Base-by-base conservation (phyloP, 768 basidiomycete genomes). In the Boletus rex-veris region DNA sequence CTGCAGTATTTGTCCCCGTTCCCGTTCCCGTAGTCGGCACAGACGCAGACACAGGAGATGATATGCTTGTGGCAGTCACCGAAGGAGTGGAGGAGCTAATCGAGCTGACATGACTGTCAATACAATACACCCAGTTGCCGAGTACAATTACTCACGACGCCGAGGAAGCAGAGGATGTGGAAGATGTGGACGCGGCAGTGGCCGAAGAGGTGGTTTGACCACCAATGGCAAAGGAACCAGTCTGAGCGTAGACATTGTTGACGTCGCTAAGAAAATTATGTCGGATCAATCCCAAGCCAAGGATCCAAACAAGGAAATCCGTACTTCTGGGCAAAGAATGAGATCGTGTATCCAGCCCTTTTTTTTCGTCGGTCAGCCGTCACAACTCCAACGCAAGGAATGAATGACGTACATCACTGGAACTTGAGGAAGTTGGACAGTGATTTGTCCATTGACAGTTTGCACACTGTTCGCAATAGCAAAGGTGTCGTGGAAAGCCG, bases 401-500 rank as follows among this genome's bases (percentile, higher is more conserved):
- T 0, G 12, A 44, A 5, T 0, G 1, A 50, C 63, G 35, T 59
- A 86, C 85, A 70, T 71, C 10, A 51, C 55, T 9, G 78, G 77
- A 26, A 86, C 74, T 18, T 72, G 46, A 16, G 83, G 83, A 4
- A 86, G 54, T 0, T 47, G 37, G n/a, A 86, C 14, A 1, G 72
- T 73, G 3, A 36, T 0, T 19, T 47, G 39, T 28, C 52, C 52
- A 5, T 53, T 46, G 6, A 14, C 21, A 10, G 45, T 47, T 14
- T 8, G 52, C 2, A 87, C 72, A 54, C 80, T 82, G 74, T 78
- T 84, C 12, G 75, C 78, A 50, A 88, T 74, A 43, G 79, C 84
- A 45, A 76, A 80, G 0, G 73, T 50, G 51, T 80, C 68, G 71
- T 85, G 72, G 77, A 86, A 87, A 1, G 28, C 21, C 0, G 59